Percentiles rank a stretch among this genome's conserved stretches.
Evolutionary conservation across 257 asterid genomes (phyloP).

Genomic region (Solanum pimpinellifolium): DNA sequence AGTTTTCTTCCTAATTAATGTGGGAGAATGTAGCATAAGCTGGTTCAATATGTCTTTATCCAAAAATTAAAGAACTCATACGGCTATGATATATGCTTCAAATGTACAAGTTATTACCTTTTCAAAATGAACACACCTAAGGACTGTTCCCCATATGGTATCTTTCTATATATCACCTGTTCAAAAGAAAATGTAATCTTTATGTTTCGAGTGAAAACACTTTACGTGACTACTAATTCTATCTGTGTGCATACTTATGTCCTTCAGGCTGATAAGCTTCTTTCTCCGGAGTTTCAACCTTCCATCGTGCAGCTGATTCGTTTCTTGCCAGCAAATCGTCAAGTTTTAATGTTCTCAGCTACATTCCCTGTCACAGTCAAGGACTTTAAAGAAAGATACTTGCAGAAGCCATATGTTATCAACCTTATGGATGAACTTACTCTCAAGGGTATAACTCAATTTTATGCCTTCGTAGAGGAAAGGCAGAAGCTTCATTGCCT

Average conservation of each 20-base stretch:
- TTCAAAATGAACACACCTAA: background rate
- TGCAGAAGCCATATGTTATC: slow-evolving; percentile 63
- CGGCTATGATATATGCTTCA: background rate
- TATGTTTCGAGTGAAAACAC: background rate
- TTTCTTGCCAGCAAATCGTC: slow-evolving; percentile 66
- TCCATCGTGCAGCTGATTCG: slow-evolving; percentile 72
- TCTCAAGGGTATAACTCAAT: slow-evolving; percentile 90
- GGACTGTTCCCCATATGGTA: background rate
- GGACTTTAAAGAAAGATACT: slow-evolving; percentile 72
- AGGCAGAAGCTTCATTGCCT: slow-evolving; percentile 93
- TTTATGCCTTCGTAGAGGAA: slow-evolving; percentile 88
- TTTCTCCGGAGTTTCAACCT: slow-evolving; percentile 92
- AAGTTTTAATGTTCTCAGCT: slow-evolving; percentile 87
- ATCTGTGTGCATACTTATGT: slow-evolving; percentile 1
- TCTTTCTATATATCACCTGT: background rate
- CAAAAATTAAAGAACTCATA: background rate
- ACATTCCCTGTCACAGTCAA: slow-evolving; percentile 89
- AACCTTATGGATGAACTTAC: slow-evolving; percentile 96
- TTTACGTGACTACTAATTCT: background rate
- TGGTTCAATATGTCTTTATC: background rate
- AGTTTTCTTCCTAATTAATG: background rate
- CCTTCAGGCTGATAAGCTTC: slow-evolving; percentile 89
- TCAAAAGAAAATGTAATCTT: background rate
- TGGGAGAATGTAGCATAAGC: background rate
- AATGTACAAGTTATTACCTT: background rate